Evolutionary conservation across 2,329 filamentous ascomycete species (phyloP).

Genomic region (Neopestalotiopsis clavispora): DNA sequence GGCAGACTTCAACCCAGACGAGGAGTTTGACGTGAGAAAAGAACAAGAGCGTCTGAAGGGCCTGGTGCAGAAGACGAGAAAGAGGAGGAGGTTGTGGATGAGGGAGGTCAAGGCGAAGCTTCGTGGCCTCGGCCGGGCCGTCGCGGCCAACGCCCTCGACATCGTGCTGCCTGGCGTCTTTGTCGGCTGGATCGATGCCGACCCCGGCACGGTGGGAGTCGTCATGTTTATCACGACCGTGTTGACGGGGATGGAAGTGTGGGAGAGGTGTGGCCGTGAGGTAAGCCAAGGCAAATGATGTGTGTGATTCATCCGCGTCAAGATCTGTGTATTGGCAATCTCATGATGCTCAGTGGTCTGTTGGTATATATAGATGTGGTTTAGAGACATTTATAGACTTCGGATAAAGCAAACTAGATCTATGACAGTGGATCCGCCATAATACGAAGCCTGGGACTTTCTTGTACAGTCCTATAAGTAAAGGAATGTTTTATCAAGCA

Average conservation of each 20-base stretch:
- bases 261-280: conserved; percentile 54
- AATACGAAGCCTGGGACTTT: too few species aligned
- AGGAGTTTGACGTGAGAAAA: conserved; percentile 28
- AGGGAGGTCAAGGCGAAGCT: conserved; percentile 36
- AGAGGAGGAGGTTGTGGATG: conserved; percentile 36
- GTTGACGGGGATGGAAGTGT: conserved; percentile 64
- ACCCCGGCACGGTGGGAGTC: conserved; percentile 57
- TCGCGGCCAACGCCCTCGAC: conserved; percentile 65
- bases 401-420: too few species aligned
- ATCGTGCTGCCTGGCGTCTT: conserved; percentile 63
- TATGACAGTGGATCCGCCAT: too few species aligned
- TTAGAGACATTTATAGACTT: too few species aligned
- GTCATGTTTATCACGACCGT: conserved; percentile 67
- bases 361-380: too few species aligned
- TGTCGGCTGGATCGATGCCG: conserved; percentile 63
- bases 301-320: background rate
- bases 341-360: too few species aligned
- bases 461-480: background rate
- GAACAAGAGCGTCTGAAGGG: conserved; percentile 42
- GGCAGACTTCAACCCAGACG: background rate
- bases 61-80: conserved; percentile 38
- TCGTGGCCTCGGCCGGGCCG: conserved; percentile 46
- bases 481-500: background rate
- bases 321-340: background rate
- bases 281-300: conserved; percentile 19